Percentiles rank a stretch among this genome's conserved stretches.
These are phyloP conservation scores for Pseudogymnoascus sp. DNA, from an alignment of 2,329 filamentous ascomycete species.

Conservation along the genomic window DNA sequence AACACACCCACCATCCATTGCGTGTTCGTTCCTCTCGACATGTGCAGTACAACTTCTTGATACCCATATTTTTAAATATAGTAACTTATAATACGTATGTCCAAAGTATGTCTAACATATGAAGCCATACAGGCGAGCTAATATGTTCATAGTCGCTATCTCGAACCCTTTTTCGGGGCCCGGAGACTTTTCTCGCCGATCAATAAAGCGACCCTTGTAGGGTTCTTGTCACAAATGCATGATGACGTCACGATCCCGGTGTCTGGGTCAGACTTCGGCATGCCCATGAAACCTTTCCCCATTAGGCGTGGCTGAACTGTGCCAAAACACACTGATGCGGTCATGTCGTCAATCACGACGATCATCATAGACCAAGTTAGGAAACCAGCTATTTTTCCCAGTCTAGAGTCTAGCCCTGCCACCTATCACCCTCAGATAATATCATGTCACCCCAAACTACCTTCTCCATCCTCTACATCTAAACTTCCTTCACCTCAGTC, in stretches of 20 bases:
- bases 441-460: not conserved
- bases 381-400: slow-evolving; percentile 2
- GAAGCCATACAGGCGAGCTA: not conserved
- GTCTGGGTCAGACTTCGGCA: not conserved
- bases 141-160: not conserved
- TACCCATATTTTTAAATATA: not conserved
- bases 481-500: not conserved
- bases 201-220: not conserved
- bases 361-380: slow-evolving; percentile 3
- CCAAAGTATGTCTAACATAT: not conserved
- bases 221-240: slow-evolving; percentile 2
- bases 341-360: not conserved
- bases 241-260: not conserved
- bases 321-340: not conserved
- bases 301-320: not conserved
- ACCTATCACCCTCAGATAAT: not conserved
- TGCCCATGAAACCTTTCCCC: not conserved
- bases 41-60: not conserved
- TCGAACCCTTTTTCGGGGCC: not conserved
- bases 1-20: not conserved
- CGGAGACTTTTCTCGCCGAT: not conserved
- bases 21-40: not conserved
- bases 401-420: slow-evolving; percentile 2
- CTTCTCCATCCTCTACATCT: not conserved
- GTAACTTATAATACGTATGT: slow-evolving; percentile 1